Conservation (phyloP, 139 green algal species). For the Pleodorina starrii region DNA sequence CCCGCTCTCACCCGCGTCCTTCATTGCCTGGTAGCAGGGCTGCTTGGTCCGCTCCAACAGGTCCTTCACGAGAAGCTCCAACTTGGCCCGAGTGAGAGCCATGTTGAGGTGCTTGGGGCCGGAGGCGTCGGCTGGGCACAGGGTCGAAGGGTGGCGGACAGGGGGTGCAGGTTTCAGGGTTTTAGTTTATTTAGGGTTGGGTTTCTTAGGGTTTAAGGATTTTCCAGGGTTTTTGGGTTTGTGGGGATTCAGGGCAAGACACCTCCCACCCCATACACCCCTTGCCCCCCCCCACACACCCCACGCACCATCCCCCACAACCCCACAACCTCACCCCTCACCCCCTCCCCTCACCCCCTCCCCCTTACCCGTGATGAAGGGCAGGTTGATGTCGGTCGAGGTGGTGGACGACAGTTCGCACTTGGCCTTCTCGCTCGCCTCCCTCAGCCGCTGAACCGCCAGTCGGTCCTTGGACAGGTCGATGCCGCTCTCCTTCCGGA, state of each 20-base stretch:
- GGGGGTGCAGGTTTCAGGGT: too few relatives aligned
- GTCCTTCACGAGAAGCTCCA: constrained; percentile 87
- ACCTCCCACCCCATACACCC: too few relatives aligned
- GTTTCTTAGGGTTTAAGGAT: too few relatives aligned
- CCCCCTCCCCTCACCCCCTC: too few relatives aligned
- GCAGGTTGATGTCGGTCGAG: constrained; percentile 98
- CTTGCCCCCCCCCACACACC: too few relatives aligned
- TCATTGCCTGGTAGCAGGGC: constrained; percentile 94
- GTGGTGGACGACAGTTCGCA: constrained; percentile 93
- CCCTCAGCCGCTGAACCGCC: constrained; percentile 92
- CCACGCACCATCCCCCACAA: too few relatives aligned
- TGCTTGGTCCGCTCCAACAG: constrained; percentile 95
- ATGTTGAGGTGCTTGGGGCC: constrained; percentile 92
- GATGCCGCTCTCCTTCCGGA: constrained; percentile 94
- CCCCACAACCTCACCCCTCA: too few relatives aligned
- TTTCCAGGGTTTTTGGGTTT: too few relatives aligned
- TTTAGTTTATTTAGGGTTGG: too few relatives aligned
- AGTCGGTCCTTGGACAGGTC: constrained; percentile 96
- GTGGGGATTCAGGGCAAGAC: too few relatives aligned
- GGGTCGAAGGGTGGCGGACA: not conserved
- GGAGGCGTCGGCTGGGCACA: constrained; percentile 40
- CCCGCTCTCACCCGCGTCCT: constrained; percentile 75
- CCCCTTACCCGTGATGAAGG: constrained; percentile 98
- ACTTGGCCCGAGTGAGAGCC: constrained; percentile 87
- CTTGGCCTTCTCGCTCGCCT: constrained; percentile 88